These are phyloP conservation scores for Phaeosphaeria sp. DNA, from an alignment of 2,329 filamentous ascomycete species.

Conservation along the genomic window DNA sequence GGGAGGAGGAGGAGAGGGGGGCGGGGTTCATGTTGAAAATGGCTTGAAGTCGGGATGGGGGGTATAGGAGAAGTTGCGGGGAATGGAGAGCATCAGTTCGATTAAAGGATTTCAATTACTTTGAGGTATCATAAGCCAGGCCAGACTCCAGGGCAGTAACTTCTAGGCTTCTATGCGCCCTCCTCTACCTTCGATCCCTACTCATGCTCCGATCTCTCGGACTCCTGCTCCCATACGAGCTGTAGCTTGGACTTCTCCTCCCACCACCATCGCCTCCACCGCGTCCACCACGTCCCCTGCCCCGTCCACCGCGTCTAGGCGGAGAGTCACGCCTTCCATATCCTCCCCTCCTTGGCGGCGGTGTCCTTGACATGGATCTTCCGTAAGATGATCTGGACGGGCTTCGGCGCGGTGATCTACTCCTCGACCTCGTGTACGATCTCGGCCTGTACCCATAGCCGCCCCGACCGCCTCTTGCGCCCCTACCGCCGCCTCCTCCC, in stretches of 20 bases:
- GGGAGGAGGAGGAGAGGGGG: slow-evolving; percentile 56
- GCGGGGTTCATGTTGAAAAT: slow-evolving; percentile 54
- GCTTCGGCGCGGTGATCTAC: slow-evolving; percentile 51
- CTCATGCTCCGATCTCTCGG: slow-evolving; percentile 54
- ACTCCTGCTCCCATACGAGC: slow-evolving; percentile 66
- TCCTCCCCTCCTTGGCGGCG: slow-evolving; percentile 53
- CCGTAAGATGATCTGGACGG: slow-evolving; percentile 51
- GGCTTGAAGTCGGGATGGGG: slow-evolving; percentile 16
- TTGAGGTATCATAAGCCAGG: no score
- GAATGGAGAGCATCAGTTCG: background rate
- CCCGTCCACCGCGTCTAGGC: slow-evolving; percentile 56
- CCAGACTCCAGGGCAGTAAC: background rate
- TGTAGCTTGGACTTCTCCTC: slow-evolving; percentile 68
- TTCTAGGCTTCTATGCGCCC: background rate
- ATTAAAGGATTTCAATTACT: no score
- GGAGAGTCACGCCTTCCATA: slow-evolving; percentile 53
- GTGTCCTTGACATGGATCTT: slow-evolving; percentile 46
- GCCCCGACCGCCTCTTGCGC: slow-evolving; percentile 36
- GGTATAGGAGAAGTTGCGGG: background rate
- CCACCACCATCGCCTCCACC: slow-evolving; percentile 46
- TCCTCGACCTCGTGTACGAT: slow-evolving; percentile 47
- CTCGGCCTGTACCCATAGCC: slow-evolving; percentile 34
- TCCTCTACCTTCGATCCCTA: slow-evolving; percentile 33
- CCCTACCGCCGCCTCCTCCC: slow-evolving; percentile 45
- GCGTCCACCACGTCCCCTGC: slow-evolving; percentile 55